Conservation (phyloP, 176 grass and related monocot genomes). For the Areca catechu region DNA sequence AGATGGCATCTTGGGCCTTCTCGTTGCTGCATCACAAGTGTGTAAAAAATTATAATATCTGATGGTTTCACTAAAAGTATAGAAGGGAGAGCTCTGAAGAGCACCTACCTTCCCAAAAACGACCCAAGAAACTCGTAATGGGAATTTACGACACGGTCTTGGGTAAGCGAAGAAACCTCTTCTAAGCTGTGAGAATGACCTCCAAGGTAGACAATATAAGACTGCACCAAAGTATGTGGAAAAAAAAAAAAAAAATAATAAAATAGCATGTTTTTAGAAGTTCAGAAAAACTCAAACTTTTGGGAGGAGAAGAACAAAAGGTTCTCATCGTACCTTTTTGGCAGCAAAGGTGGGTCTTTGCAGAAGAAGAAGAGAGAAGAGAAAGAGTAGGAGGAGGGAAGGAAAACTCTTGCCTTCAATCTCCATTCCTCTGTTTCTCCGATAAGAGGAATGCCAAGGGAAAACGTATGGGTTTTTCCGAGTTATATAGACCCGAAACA, state of each 20-base stretch:
- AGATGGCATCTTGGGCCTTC: conserved; percentile 63
- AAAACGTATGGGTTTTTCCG: neutral
- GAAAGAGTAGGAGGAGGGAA: conserved; percentile 8
- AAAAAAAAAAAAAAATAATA: neutral
- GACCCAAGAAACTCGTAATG: conserved; percentile 59
- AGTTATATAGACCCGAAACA: conserved; percentile 15
- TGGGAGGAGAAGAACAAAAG: too few species aligned
- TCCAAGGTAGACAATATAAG: conserved; percentile 77
- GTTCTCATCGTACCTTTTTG: conserved; percentile 9
- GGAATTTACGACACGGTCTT: conserved; percentile 32
- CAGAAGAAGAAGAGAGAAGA: conserved; percentile 20
- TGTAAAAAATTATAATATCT: neutral
- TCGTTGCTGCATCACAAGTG: conserved; percentile 33
- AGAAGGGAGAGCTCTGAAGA: neutral
- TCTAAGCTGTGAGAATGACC: conserved; percentile 43
- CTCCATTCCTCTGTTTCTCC: conserved; percentile 9
- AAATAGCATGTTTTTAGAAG: too few species aligned
- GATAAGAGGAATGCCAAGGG: too few species aligned
- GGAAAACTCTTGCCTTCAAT: conserved; percentile 5
- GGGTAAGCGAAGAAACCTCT: conserved; percentile 25
- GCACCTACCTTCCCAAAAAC: conserved; percentile 59
- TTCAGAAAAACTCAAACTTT: too few species aligned
- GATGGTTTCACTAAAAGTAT: neutral
- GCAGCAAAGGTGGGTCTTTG: conserved; percentile 22
- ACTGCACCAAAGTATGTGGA: conserved; percentile 24